Conservation (phyloP, 1,284 basidiomycete species). For the Trichosporon ovoides region DNA sequence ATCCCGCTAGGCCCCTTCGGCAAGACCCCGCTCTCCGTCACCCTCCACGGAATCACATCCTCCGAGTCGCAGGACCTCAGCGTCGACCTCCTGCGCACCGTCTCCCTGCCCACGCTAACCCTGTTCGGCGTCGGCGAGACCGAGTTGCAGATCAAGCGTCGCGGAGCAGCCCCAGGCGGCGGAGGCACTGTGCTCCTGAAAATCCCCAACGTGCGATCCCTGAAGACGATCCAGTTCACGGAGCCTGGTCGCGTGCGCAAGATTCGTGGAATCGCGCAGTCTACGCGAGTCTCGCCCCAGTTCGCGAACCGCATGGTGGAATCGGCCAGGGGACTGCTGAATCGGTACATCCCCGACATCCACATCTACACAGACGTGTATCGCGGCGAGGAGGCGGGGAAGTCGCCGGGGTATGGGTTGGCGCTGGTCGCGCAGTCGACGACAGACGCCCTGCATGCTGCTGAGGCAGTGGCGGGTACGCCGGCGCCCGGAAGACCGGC, state of each 20-base stretch:
- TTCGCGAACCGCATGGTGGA: slow-evolving; percentile 98
- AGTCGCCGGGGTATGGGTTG: slow-evolving; percentile 89
- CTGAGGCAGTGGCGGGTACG: slow-evolving; percentile 59
- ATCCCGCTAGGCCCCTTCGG: slow-evolving; percentile 88
- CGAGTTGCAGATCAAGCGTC: slow-evolving; percentile 86
- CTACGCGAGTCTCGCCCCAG: slow-evolving; percentile 91
- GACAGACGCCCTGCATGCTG: slow-evolving; percentile 78
- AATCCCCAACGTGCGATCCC: slow-evolving; percentile 81
- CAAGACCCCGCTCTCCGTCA: slow-evolving; percentile 78
- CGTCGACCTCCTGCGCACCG: slow-evolving; percentile 84
- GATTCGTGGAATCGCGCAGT: slow-evolving; percentile 94
- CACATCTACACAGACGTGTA: slow-evolving; percentile 98
- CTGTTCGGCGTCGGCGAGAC: slow-evolving; percentile 83
- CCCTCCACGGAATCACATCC: slow-evolving; percentile 82
- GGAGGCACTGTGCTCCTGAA: slow-evolving; percentile 90
- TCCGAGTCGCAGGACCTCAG: slow-evolving; percentile 76
- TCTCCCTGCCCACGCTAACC: slow-evolving; percentile 84
- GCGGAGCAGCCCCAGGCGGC: slow-evolving; percentile 83
- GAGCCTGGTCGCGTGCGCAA: slow-evolving; percentile 86
- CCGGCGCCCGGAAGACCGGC: slow-evolving; percentile 6
- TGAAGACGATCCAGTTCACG: slow-evolving; percentile 86
- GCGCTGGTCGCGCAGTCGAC: slow-evolving; percentile 88
- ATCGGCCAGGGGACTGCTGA: slow-evolving; percentile 80
- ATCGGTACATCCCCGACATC: slow-evolving; percentile 95
- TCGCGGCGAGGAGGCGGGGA: slow-evolving; percentile 94